Evolutionary conservation across 1,284 basidiomycete species (phyloP), one percentile per base, ranked within the genome.

Genomic region (Moesziomyces sp.): DNA sequence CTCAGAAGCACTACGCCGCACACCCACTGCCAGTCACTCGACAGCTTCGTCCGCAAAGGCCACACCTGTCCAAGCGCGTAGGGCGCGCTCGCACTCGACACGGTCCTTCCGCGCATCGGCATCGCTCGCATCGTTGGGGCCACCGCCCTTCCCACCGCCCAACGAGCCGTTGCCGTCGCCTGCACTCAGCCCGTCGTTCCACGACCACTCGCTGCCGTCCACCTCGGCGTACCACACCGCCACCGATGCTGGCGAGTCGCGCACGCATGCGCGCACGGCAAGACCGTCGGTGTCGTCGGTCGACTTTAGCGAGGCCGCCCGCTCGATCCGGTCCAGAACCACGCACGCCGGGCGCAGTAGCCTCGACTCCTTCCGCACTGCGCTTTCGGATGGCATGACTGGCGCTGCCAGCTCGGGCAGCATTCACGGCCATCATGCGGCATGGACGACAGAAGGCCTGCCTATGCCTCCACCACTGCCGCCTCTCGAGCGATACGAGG

Each of bases 111-210:
- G 70, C 21, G 49, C 62, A 5, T 65, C 58, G 16, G 62, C 63
- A 1, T 73, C 65, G 3, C 52, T 55, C 18, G 68, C 68, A 1
- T 71, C 71, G 0, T 21, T 65, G 2, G 65, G 71, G 10, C 71
- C 71, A 14, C 71, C 71, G 14, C 71, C 61, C 10, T 69, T 69
- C 42, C 71, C 71, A n/a, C 71, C 71, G 45, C 71, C 71, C 21
- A 74, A 49, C n/a, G 58, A 64, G 44, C 71, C 71, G 14, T 52
- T 74, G 10, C 71, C 71, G 21, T 65, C 61, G 5, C 65, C 71
- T 28, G 55, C 65, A 8, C 46, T 61, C 28, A 74, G 71, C 46
- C 57, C 58, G 3, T 61, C 63, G 26, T 71, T 62, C 52, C 54
- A 65, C 16, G 56, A 66, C 13, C 52, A 55, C 38, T 55, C 64